Evolutionary conservation across 2,329 filamentous ascomycete genomes (phyloP).

Genomic region (Phyllosticta ampelicida): DNA sequence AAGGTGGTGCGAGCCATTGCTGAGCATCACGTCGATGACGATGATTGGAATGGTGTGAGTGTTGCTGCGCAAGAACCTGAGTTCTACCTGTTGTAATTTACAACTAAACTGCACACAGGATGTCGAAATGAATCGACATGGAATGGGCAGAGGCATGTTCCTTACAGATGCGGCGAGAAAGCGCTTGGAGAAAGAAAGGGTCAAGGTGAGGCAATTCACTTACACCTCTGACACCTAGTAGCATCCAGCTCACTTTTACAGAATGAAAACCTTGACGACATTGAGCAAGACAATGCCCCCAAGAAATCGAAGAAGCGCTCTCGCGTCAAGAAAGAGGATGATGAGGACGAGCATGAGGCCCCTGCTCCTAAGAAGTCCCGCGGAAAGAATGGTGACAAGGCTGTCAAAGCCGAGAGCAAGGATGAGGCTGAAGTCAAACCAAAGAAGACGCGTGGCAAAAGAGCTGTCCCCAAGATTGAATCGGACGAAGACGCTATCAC

Average conservation of each 20-base stretch:
- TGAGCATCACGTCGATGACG: slow-evolving; percentile 70
- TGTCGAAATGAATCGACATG: slow-evolving; percentile 59
- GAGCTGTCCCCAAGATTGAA: neutral
- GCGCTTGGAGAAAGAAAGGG: slow-evolving; percentile 18
- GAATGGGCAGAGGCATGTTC: slow-evolving; percentile 51
- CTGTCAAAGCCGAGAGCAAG: slow-evolving; percentile 11
- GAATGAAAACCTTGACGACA: slow-evolving; percentile 19
- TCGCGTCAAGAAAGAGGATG: slow-evolving; percentile 21
- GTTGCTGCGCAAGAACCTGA: neutral
- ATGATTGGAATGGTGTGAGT: slow-evolving; percentile 82
- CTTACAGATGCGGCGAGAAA: slow-evolving; percentile 17
- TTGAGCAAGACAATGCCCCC: slow-evolving; percentile 22
- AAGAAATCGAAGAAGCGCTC: slow-evolving; percentile 25
- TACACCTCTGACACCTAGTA: slow-evolving; percentile 2
- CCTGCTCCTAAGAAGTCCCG: slow-evolving; percentile 20
- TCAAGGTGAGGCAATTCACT: slow-evolving; percentile 13
- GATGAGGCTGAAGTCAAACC: slow-evolving; percentile 5
- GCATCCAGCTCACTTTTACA: slow-evolving; percentile 3
- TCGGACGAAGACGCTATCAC: slow-evolving; percentile 5
- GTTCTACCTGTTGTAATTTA: slow-evolving; percentile 13
- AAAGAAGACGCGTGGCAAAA: slow-evolving; percentile 13
- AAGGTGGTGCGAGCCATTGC: slow-evolving; percentile 64
- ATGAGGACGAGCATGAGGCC: slow-evolving; percentile 17
- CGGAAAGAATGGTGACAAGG: slow-evolving; percentile 20
- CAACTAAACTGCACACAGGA: slow-evolving; percentile 44